These are phyloP conservation scores for Microthlaspi erraticum DNA, from an alignment of 345 rosid species.

Conservation along the genomic window DNA sequence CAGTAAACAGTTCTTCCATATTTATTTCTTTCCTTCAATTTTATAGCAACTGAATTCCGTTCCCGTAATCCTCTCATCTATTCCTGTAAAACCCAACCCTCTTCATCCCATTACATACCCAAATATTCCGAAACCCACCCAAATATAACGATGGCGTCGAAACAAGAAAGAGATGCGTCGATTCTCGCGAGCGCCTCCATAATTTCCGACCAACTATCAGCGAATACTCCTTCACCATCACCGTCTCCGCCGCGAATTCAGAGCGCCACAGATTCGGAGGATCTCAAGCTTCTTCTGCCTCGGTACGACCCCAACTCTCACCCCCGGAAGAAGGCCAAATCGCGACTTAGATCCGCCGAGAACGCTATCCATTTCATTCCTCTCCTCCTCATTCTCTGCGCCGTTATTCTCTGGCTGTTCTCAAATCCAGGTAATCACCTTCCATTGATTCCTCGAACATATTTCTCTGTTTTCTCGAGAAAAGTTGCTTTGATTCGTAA, in stretches of 20 bases:
- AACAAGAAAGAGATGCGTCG: slow-evolving; percentile 77
- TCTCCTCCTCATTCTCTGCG: slow-evolving; percentile 64
- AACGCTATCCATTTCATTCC: slow-evolving; percentile 86
- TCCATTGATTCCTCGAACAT: background rate
- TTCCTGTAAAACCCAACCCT: too few relatives aligned
- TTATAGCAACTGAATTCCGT: too few relatives aligned
- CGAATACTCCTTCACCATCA: slow-evolving; percentile 41
- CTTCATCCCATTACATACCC: too few relatives aligned
- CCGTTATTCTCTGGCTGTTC: slow-evolving; percentile 78
- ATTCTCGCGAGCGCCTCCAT: slow-evolving; percentile 62
- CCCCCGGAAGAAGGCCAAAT: slow-evolving; percentile 61
- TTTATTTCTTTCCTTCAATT: too few relatives aligned
- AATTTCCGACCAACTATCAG: slow-evolving; percentile 51
- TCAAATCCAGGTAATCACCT: slow-evolving; percentile 52
- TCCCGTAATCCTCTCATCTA: too few relatives aligned
- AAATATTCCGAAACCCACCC: too few relatives aligned
- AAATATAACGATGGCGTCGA: too few relatives aligned
- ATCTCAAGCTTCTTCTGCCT: slow-evolving; percentile 54
- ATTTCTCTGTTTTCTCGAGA: background rate
- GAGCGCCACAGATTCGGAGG: slow-evolving; percentile 33
- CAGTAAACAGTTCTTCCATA: too few relatives aligned
- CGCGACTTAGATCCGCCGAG: slow-evolving; percentile 75
- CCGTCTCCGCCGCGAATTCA: slow-evolving; percentile 37
- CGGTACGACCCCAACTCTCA: slow-evolving; percentile 69
- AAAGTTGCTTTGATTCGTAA: too few relatives aligned